Percentiles rank a stretch among this genome's conserved stretches.
Conservation (phyloP, 2,329 filamentous ascomycete species). For the Arthrobotrys entomopaga region DNA sequence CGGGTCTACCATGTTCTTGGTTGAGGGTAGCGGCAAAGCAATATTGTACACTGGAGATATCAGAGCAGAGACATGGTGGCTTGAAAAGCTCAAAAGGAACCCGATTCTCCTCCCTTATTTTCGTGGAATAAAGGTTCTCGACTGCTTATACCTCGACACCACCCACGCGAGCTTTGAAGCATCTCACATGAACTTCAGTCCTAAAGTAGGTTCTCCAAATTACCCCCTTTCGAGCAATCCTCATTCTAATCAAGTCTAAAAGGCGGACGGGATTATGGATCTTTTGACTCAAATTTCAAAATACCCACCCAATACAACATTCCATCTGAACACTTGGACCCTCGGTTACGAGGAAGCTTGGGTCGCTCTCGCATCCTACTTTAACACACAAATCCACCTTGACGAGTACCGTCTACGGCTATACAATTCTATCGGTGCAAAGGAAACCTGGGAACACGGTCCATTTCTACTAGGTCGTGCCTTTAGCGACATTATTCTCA, state of each 20-base stretch:
- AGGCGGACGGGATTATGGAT: constrained; percentile 80
- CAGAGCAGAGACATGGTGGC: constrained; percentile 84
- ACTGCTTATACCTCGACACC: constrained; percentile 89
- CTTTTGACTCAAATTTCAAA: constrained; percentile 73
- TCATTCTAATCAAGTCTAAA: constrained; percentile 12
- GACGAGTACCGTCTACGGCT: constrained; percentile 81
- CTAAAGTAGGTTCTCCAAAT: constrained; percentile 61
- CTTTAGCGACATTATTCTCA: constrained; percentile 76
- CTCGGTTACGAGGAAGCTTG: constrained; percentile 94
- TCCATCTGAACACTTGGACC: constrained; percentile 89
- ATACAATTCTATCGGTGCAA: constrained; percentile 72
- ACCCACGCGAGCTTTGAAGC: constrained; percentile 68
- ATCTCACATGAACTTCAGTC: constrained; percentile 64
- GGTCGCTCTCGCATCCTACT: constrained; percentile 77
- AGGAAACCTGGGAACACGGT: constrained; percentile 62
- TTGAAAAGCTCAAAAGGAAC: constrained; percentile 76
- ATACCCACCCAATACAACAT: constrained; percentile 79
- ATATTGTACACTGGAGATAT: constrained; percentile 91
- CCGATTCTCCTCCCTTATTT: constrained; percentile 80
- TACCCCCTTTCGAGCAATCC: not conserved
- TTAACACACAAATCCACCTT: constrained; percentile 80
- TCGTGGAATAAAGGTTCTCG: constrained; percentile 72
- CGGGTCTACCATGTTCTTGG: constrained; percentile 90
- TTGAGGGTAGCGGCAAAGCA: constrained; percentile 77
- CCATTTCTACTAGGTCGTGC: constrained; percentile 74